phyloP scores from a whole-genome alignment of 306 rosid genomes.

The Sechiopsis laciniata region DNA sequence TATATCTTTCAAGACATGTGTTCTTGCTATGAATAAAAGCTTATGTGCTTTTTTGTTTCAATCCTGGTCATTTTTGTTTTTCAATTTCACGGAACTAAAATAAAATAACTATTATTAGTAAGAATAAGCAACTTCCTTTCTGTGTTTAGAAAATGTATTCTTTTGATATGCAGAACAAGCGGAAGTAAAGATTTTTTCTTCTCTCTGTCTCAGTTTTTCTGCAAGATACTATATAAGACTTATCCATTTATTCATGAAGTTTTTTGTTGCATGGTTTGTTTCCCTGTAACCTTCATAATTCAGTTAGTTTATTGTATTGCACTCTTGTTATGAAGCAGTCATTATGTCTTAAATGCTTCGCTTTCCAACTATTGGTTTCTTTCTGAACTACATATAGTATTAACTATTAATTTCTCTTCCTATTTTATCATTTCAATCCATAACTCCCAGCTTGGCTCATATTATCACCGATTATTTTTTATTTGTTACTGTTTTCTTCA shows the following conservation, averaged over 20 bases:
- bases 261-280: background rate
- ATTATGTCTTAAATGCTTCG: background rate
- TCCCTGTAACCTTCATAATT: background rate
- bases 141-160: slow-evolving; percentile 1
- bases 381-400: background rate
- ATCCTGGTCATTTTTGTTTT: background rate
- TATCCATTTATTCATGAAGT: no score
- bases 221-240: no score
- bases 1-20: background rate
- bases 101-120: background rate
- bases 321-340: slow-evolving; percentile 6
- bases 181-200: background rate
- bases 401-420: slow-evolving; percentile 1
- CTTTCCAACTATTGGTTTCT: background rate
- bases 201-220: background rate
- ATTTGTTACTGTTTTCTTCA: background rate
- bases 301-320: background rate
- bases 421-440: background rate
- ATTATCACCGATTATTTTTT: background rate
- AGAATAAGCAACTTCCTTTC: background rate
- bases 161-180: background rate
- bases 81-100: background rate
- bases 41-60: background rate
- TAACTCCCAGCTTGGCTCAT: background rate
- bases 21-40: background rate